Evolutionary conservation across 176 grass and related monocot species (phyloP).

Genomic region (Alopecurus myosuroides): DNA sequence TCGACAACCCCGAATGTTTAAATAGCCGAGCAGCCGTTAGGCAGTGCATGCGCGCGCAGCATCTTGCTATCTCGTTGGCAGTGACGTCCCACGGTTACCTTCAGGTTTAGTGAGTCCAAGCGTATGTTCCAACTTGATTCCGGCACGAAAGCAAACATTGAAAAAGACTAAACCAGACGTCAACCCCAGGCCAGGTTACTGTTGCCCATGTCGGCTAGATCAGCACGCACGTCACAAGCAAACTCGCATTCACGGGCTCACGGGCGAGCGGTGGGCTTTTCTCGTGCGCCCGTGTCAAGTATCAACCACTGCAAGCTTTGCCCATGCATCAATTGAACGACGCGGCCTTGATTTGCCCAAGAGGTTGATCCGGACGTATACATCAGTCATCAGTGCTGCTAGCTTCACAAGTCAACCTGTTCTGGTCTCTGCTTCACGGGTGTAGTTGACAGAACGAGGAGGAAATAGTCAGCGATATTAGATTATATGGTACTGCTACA

Average conservation of each 20-base stretch:
- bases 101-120: background rate
- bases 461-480: background rate
- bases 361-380: background rate
- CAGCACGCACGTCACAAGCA: background rate
- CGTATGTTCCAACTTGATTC: background rate
- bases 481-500: too few relatives aligned
- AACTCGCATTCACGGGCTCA: background rate
- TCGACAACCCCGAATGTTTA: background rate
- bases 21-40: background rate
- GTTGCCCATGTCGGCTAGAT: background rate
- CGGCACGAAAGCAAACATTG: background rate
- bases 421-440: background rate
- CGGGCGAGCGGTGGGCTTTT: background rate
- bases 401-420: background rate
- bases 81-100: background rate
- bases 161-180: background rate
- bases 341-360: background rate
- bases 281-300: background rate
- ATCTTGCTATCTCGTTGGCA: background rate
- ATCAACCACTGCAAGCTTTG: background rate
- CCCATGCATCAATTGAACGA: background rate
- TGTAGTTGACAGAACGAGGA: background rate
- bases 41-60: background rate
- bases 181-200: background rate
- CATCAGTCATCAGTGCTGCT: too few relatives aligned